A percentile compares a stretch with the other conserved stretches of the same genome.
Conservation (phyloP, 495 filamentous ascomycete genomes). For the Hypoxylon subgilvum region DNA sequence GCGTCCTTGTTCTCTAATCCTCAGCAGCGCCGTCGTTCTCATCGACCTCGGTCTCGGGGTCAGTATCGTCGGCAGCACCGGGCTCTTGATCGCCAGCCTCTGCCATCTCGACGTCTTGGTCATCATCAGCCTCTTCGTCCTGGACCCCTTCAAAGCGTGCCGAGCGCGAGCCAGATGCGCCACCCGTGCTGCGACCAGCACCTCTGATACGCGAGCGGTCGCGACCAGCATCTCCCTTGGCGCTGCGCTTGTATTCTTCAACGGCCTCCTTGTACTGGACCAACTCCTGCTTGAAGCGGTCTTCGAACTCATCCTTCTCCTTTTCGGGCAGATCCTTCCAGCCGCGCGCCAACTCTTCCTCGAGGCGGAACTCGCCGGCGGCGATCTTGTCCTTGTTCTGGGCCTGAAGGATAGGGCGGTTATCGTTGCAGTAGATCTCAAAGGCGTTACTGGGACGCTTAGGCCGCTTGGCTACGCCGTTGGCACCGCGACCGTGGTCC, state of each 20-base stretch:
- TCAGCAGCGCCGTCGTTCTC: constrained; percentile 35
- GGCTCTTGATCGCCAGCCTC: constrained; percentile 35
- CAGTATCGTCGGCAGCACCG: constrained; percentile 42
- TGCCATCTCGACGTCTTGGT: constrained; percentile 43
- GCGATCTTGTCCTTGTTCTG: constrained; percentile 46
- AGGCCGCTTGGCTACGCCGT: constrained; percentile 43
- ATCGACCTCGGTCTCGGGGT: constrained; percentile 50
- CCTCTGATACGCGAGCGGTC: constrained; percentile 38
- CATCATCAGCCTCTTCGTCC: constrained; percentile 39
- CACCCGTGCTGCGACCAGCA: constrained; percentile 23
- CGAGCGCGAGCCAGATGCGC: constrained; percentile 14
- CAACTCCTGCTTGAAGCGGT: constrained; percentile 49
- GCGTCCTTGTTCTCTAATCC: not conserved
- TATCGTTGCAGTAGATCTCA: constrained; percentile 59
- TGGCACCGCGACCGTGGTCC: constrained; percentile 30
- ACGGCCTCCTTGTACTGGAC: constrained; percentile 51
- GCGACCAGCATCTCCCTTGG: constrained; percentile 44
- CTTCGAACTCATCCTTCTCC: constrained; percentile 52
- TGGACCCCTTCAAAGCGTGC: constrained; percentile 34
- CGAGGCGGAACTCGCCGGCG: constrained; percentile 47
- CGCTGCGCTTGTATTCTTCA: constrained; percentile 38
- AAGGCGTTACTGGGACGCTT: constrained; percentile 56
- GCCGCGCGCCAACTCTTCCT: constrained; percentile 54
- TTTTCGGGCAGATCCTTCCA: constrained; percentile 56
- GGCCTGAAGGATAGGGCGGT: constrained; percentile 46